Evolutionary conservation across 495 filamentous ascomycete genomes (phyloP).

Genomic region (Annulohypoxylon stygium): DNA sequence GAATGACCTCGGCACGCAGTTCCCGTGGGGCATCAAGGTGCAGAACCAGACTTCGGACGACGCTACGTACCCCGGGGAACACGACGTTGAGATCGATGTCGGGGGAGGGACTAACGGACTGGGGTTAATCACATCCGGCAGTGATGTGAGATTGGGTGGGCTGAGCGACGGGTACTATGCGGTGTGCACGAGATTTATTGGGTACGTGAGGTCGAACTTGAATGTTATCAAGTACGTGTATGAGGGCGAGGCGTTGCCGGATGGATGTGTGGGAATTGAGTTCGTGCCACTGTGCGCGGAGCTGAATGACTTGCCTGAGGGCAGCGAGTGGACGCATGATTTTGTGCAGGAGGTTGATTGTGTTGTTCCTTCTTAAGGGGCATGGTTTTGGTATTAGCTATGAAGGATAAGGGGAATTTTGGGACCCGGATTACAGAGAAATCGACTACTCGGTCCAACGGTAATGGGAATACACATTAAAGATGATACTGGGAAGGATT

Average conservation of each 20-base stretch:
- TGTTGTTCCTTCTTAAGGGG: slow-evolving; percentile 10
- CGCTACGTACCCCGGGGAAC: slow-evolving; percentile 35
- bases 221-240: slow-evolving; percentile 35
- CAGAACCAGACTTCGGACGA: slow-evolving; percentile 22
- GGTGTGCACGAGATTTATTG: slow-evolving; percentile 27
- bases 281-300: slow-evolving; percentile 28
- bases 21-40: slow-evolving; percentile 42
- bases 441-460: not conserved
- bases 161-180: slow-evolving; percentile 24
- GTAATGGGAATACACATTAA: not conserved
- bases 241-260: slow-evolving; percentile 33
- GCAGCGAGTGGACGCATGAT: slow-evolving; percentile 27
- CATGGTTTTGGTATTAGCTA: not conserved
- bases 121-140: not conserved
- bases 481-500: not conserved
- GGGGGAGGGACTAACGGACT: slow-evolving; percentile 34
- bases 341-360: slow-evolving; percentile 40
- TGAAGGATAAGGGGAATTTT: not conserved
- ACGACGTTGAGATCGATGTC: slow-evolving; percentile 36
- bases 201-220: slow-evolving; percentile 15
- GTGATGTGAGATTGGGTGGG: slow-evolving; percentile 32
- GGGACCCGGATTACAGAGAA: not conserved
- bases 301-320: slow-evolving; percentile 23
- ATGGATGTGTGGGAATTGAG: slow-evolving; percentile 22
- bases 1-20: slow-evolving; percentile 35